phyloP scores from a whole-genome alignment of 106 monocot genomes.

The Narthecium ossifragum region DNA sequence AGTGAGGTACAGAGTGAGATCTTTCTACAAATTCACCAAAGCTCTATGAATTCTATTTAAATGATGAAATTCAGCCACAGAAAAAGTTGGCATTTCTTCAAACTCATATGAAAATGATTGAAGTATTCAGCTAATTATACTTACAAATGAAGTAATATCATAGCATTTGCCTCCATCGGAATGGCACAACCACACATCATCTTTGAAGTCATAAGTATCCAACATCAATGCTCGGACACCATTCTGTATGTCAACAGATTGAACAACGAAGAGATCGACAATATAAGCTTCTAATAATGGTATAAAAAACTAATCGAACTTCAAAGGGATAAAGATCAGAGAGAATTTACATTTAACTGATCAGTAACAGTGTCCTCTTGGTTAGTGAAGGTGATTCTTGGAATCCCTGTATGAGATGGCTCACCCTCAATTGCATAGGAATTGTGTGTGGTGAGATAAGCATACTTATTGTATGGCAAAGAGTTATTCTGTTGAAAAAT shows the following conservation, averaged over 20 bases:
- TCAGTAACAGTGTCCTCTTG: slow-evolving; percentile 75
- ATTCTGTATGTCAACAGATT: slow-evolving; percentile 27
- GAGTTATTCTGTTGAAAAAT: slow-evolving; percentile 34
- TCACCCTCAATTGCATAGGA: slow-evolving; percentile 70
- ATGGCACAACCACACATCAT: slow-evolving; percentile 81
- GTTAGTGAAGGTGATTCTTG: slow-evolving; percentile 57
- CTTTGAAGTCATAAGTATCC: slow-evolving; percentile 74
- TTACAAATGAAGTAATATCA: slow-evolving; percentile 77
- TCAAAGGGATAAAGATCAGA: background rate
- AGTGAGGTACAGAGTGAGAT: no score
- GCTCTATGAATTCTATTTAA: no score
- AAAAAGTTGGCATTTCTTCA: no score
- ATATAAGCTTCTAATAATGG: background rate
- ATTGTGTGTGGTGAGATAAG: slow-evolving; percentile 84
- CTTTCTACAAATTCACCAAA: no score
- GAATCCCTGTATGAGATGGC: slow-evolving; percentile 61
- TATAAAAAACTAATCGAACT: no score
- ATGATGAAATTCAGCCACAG: no score
- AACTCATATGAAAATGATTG: no score
- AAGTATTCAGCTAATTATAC: no score
- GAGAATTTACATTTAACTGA: slow-evolving; percentile 53
- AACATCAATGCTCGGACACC: slow-evolving; percentile 75
- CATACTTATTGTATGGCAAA: slow-evolving; percentile 83
- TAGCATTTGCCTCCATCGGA: slow-evolving; percentile 58
- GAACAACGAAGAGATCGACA: background rate